Percentiles rank a stretch among this genome's conserved stretches.
Evolutionary conservation across 306 rosid species (phyloP).

Genomic region (Nissolia schottii): DNA sequence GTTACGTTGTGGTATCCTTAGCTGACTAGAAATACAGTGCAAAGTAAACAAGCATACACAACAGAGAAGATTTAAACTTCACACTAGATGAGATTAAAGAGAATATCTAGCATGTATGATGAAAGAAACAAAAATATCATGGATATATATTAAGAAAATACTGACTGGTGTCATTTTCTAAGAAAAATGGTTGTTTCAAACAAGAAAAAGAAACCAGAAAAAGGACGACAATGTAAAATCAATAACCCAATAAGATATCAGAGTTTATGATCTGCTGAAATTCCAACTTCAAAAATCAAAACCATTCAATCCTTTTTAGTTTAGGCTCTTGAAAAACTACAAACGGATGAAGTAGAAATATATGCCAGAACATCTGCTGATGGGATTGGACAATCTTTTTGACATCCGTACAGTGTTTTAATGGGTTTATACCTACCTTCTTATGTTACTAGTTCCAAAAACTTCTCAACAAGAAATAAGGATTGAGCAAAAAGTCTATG

Average conservation of each 20-base stretch:
- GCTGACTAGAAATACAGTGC: background rate
- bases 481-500: background rate
- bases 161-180: background rate
- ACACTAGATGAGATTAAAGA: background rate
- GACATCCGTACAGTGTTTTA: background rate
- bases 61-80: background rate
- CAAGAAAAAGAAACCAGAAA: background rate
- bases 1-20: background rate
- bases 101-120: background rate
- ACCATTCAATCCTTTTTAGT: background rate
- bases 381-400: background rate
- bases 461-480: background rate
- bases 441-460: background rate
- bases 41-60: background rate
- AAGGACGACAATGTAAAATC: background rate
- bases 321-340: slow-evolving; percentile 5
- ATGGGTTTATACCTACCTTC: slow-evolving; percentile 1
- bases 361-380: background rate
- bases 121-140: background rate
- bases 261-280: background rate
- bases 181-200: background rate
- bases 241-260: background rate
- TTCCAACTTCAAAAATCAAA: background rate
- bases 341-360: background rate
- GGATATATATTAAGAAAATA: background rate